phyloP scores from a whole-genome alignment of 2,329 filamentous ascomycete genomes.

The Ceratocystis colombiana region DNA sequence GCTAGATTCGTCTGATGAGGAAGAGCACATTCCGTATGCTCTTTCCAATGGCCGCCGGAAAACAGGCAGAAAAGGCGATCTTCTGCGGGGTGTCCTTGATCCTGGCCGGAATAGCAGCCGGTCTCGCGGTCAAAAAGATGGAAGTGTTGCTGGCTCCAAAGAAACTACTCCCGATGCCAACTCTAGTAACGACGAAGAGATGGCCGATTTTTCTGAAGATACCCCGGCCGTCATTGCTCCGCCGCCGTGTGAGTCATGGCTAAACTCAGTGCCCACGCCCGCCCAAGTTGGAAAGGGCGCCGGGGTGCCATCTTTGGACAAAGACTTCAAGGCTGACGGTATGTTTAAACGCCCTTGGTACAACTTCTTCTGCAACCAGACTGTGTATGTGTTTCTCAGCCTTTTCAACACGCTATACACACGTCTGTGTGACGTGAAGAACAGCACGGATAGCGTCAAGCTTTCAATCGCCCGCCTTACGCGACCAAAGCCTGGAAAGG shows the following conservation, averaged over 20 bases:
- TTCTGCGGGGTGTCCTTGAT: conserved; percentile 80
- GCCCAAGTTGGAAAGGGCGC: conserved; percentile 39
- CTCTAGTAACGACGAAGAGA: conserved; percentile 70
- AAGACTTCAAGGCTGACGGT: conserved; percentile 63
- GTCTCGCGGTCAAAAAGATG: conserved; percentile 64
- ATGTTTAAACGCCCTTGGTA: conserved; percentile 71
- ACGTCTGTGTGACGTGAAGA: conserved; percentile 73
- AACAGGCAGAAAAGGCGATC: conserved; percentile 65
- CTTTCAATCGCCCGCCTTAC: conserved; percentile 64
- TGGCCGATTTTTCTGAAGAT: conserved; percentile 51
- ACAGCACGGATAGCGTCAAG: conserved; percentile 61
- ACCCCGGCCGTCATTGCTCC: conserved; percentile 48
- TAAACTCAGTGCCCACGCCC: conserved; percentile 51
- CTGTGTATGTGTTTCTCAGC: conserved; percentile 88
- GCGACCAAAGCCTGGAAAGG: conserved; percentile 67
- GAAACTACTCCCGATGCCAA: conserved; percentile 77
- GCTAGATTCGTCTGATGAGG: conserved; percentile 62
- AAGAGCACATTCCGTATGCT: conserved; percentile 61
- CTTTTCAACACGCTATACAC: conserved; percentile 87
- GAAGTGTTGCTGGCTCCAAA: conserved; percentile 70
- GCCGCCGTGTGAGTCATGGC: conserved; percentile 43
- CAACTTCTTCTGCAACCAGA: conserved; percentile 85
- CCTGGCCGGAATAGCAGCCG: conserved; percentile 61
- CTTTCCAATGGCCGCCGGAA: conserved; percentile 55
- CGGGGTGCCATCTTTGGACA: conserved; percentile 46